phyloP scores from a whole-genome alignment of 306 rosid genomes.

The Casuarina cunninghamiana region DNA sequence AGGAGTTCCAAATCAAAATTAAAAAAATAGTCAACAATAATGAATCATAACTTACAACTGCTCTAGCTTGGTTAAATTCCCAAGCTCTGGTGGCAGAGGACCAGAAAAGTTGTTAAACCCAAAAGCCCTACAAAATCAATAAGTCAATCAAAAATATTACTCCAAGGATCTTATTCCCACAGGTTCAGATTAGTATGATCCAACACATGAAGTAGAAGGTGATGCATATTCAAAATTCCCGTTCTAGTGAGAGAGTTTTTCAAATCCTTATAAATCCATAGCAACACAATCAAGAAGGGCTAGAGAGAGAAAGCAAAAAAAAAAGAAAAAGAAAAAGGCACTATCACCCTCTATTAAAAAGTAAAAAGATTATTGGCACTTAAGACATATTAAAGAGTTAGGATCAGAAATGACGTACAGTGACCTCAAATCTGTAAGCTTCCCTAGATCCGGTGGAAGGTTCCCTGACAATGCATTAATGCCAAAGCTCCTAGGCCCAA shows the following conservation, averaged over 20 bases:
- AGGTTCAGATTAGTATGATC: neutral
- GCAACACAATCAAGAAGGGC: neutral
- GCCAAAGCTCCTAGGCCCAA: conserved; percentile 47
- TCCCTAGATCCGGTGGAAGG: conserved; percentile 72
- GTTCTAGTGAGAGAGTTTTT: neutral
- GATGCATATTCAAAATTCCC: neutral
- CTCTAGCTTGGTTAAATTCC: conserved; percentile 46
- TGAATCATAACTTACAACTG: conserved; percentile 50
- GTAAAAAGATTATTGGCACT: neutral
- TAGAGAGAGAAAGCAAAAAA: neutral
- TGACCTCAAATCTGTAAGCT: conserved; percentile 44
- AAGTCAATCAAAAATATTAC: neutral
- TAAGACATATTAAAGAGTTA: neutral
- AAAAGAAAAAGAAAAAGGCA: neutral
- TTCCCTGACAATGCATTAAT: conserved; percentile 68
- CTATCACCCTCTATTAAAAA: neutral
- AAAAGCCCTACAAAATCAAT: conserved; percentile 42
- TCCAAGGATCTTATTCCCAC: neutral
- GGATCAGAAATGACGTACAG: conserved; percentile 42
- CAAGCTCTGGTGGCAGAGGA: conserved; percentile 76
- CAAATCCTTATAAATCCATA: neutral
- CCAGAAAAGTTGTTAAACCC: conserved; percentile 72
- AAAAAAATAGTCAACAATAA: neutral
- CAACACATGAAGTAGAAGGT: neutral
- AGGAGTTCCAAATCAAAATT: neutral